These are phyloP conservation scores for Trichosporon faecale DNA, from an alignment of 1,284 basidiomycete species.

Conservation along the genomic window DNA sequence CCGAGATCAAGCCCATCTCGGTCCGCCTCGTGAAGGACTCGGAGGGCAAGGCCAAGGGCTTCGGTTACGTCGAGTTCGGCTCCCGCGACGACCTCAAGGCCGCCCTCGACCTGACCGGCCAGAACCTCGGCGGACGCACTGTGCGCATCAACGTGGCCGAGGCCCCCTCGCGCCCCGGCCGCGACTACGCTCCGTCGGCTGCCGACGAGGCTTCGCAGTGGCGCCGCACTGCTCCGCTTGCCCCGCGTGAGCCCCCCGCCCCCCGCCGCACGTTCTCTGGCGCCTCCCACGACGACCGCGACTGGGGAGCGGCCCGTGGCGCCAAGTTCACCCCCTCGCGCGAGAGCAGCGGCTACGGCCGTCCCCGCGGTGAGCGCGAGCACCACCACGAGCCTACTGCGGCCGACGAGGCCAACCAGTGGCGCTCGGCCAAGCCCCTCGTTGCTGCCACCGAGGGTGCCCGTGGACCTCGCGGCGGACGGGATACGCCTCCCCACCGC, in stretches of 20 bases:
- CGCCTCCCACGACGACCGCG: constrained; percentile 41
- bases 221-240: constrained; percentile 81
- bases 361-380: constrained; percentile 21
- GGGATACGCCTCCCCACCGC: constrained; percentile 39
- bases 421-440: constrained; percentile 54
- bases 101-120: constrained; percentile 64
- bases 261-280: constrained; percentile 37
- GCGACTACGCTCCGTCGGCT: constrained; percentile 46
- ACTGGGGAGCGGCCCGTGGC: constrained; percentile 54
- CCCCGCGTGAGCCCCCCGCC: constrained; percentile 24
- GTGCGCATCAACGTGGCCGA: constrained; percentile 93
- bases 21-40: constrained; percentile 90
- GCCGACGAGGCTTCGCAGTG: constrained; percentile 62
- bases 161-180: constrained; percentile 56
- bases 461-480: constrained; percentile 20
- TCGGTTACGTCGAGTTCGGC: constrained; percentile 94
- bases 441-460: constrained; percentile 19
- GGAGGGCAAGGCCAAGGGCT: constrained; percentile 91
- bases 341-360: constrained; percentile 40
- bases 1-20: constrained; percentile 63
- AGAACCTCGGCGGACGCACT: constrained; percentile 68
- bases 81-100: constrained; percentile 78
- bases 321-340: constrained; percentile 52
- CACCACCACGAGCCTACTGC: constrained; percentile 19
- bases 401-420: constrained; percentile 55